Evolutionary conservation across 208 protist species (phyloP), one percentile per base, ranked within the genome.

Genomic region (Trypanosoma grayi): DNA sequence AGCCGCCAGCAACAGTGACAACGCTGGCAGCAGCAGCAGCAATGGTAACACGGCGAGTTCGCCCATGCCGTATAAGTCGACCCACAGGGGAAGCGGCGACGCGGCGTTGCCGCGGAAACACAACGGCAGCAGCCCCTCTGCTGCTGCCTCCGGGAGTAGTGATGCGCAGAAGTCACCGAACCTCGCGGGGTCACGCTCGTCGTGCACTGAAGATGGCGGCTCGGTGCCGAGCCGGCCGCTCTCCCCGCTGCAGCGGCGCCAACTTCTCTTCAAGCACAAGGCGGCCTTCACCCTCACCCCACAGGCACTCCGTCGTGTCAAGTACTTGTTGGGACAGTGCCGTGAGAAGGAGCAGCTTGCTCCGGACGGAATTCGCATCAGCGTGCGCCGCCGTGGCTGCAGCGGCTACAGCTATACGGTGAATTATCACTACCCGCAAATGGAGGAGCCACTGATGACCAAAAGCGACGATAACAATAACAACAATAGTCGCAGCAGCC

Each of bases 381-480:
- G 96, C 40, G 89, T 98, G 24, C 89, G 97, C 20, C 79, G 83
- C 13, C 85, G 92, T 47, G 97, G 97, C 7, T 99, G 97, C 70
- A 98, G 90, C 62, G 97, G 97, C 27, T 93, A 98, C 70, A 93
- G 93, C 61, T 98, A 98, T 77, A 98, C 94, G 8, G 85, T 99
- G 31, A 97, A 98, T 69, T 98, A 98, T 78, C 63, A 82, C 59
- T 83, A 79, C 55, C 56, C 70, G 4, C 18, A 40, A n/a, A n/a
- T n/a, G 6, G 52, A 60, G 18, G 34, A 31, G 8, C 11, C 4
- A 24, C 8, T 30, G 48, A 11, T 25, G 6, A 25, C 67, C 66
- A 36, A 60, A 53, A 4, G 44, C 75, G 2, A 51, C 36, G 28
- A 43, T 44, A 10, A 37, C 18, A 41, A 39, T 14, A 27, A 10